Conservation (phyloP, 441 rosid species). For the Iberis amara region DNA sequence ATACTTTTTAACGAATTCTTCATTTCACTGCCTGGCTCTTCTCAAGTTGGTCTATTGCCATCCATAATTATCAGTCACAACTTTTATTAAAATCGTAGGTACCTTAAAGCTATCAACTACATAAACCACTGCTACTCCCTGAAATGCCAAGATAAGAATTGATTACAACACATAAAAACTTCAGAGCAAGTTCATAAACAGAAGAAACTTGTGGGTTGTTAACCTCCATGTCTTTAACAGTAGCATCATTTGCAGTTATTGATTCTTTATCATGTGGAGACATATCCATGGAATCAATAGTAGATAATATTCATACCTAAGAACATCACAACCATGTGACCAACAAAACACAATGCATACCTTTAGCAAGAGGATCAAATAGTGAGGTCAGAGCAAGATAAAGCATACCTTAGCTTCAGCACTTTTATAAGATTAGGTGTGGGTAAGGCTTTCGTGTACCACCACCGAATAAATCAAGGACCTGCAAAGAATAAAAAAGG, state of each 20-base stretch:
- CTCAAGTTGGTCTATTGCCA: conserved; percentile 79
- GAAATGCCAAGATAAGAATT: conserved; percentile 19
- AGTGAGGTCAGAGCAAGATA: conserved; percentile 12
- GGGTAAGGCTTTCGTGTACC: conserved; percentile 50
- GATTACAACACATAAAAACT: not conserved
- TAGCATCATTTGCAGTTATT: conserved; percentile 72
- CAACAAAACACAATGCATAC: too few species aligned
- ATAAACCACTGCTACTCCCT: conserved; percentile 93
- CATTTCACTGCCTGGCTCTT: too few species aligned
- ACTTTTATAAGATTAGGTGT: conserved; percentile 71
- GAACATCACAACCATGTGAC: conserved; percentile 1
- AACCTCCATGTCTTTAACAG: conserved; percentile 96
- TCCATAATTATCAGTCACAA: conserved; percentile 82
- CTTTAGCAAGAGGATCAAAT: not conserved
- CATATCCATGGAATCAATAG: conserved; percentile 92
- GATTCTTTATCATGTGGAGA: conserved; percentile 69
- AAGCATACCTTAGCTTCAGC: conserved; percentile 59
- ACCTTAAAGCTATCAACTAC: conserved; percentile 80
- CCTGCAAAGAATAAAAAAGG: conserved; percentile 37
- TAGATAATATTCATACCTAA: conserved; percentile 73
- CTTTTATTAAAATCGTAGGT: conserved; percentile 76
- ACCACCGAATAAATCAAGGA: conserved; percentile 78
- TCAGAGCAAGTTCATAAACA: conserved; percentile 3
- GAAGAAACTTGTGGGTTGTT: conserved; percentile 7
- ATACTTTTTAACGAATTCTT: too few species aligned